These are phyloP conservation scores for Wallacemonas sp. DNA, from an alignment of 208 protist species.

Conservation along the genomic window DNA sequence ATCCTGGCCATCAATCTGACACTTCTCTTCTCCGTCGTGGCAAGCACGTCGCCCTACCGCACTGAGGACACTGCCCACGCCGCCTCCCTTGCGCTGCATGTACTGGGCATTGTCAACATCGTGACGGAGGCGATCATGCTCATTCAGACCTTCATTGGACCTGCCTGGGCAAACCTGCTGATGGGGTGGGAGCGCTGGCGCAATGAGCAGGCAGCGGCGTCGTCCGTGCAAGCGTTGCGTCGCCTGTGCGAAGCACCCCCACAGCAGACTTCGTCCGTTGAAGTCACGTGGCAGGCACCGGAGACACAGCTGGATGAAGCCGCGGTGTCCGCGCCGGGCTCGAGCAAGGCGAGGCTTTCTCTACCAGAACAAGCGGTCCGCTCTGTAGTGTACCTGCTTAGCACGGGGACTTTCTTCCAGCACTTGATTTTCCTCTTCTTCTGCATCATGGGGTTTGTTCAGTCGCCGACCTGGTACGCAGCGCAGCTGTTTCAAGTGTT, in stretches of 20 bases:
- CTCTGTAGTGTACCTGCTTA: conserved; percentile 31
- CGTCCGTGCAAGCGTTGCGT: too few relatives aligned
- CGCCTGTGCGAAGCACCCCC: conserved; percentile 21
- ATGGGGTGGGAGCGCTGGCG: conserved; percentile 46
- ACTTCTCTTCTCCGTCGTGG: conserved; percentile 39
- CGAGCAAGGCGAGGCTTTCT: too few relatives aligned
- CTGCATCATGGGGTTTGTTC: conserved; percentile 48
- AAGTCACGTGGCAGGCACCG: conserved; percentile 22
- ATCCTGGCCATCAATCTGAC: conserved; percentile 56
- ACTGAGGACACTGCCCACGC: conserved; percentile 8
- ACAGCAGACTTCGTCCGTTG: conserved; percentile 30
- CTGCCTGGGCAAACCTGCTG: conserved; percentile 30
- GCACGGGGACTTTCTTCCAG: conserved; percentile 26
- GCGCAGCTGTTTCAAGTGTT: conserved; percentile 64
- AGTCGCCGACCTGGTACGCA: conserved; percentile 58
- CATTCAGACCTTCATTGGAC: conserved; percentile 36
- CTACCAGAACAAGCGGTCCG: conserved; percentile 29
- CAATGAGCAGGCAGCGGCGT: conserved; percentile 20
- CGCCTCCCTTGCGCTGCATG: conserved; percentile 23
- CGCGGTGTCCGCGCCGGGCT: conserved; percentile 9
- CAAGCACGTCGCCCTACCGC: conserved; percentile 39
- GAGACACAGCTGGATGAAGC: conserved; percentile 16
- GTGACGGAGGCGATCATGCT: conserved; percentile 39
- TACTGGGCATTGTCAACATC: conserved; percentile 38
- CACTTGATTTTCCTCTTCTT: conserved; percentile 45